phyloP scores from a whole-genome alignment of 2,329 filamentous ascomycete genomes.

The Onygenales sp. region DNA sequence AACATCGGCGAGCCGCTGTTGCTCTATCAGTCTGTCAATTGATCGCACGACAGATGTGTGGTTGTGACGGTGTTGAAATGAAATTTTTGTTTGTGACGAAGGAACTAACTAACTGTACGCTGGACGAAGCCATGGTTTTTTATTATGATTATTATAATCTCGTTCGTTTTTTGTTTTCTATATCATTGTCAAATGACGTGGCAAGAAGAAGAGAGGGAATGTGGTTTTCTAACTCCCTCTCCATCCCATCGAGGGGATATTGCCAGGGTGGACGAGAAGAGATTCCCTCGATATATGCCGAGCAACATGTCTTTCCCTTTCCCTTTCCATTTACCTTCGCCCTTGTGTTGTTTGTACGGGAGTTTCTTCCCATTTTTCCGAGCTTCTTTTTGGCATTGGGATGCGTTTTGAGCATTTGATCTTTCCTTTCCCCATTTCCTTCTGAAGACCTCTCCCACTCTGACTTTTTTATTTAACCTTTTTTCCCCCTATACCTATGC shows the following conservation, averaged over 20 bases:
- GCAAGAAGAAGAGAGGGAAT: background rate
- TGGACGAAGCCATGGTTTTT: slow-evolving; percentile 7
- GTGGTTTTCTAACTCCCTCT: too few relatives aligned
- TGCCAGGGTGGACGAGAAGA: too few relatives aligned
- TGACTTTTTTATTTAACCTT: too few relatives aligned
- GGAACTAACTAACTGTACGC: slow-evolving; percentile 3
- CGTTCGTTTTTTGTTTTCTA: background rate
- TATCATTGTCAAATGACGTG: background rate
- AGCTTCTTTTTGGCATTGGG: slow-evolving; percentile 16
- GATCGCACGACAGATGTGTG: background rate
- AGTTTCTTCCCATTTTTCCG: slow-evolving; percentile 4
- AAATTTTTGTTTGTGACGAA: background rate
- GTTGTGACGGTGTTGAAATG: background rate
- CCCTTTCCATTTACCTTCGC: too few relatives aligned
- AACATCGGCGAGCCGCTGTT: slow-evolving; percentile 93
- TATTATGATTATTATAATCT: slow-evolving; percentile 1
- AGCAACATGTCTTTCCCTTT: too few relatives aligned
- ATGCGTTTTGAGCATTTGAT: slow-evolving; percentile 14
- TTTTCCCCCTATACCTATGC: too few relatives aligned
- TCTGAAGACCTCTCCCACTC: too few relatives aligned
- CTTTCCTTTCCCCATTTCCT: background rate
- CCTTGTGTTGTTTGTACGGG: background rate
- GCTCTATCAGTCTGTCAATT: slow-evolving; percentile 49
- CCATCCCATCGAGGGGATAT: too few relatives aligned
- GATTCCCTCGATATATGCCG: too few relatives aligned